phyloP scores from a whole-genome alignment of 1,139 yeast species.

The Pichia sp. region DNA sequence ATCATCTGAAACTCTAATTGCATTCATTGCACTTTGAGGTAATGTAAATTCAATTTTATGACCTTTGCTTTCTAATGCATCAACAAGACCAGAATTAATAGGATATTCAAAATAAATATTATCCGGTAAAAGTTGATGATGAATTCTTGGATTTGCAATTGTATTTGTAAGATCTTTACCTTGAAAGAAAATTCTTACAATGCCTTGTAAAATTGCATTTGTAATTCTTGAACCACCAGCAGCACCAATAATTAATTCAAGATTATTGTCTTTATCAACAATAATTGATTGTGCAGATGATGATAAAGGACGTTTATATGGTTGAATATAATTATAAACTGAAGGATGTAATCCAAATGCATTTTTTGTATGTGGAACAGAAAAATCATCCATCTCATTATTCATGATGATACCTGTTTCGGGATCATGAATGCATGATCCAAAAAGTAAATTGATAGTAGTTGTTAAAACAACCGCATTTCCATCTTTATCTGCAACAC shows the following conservation, averaged over 20 bases:
- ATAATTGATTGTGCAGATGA: conserved; percentile 76
- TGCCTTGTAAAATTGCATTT: conserved; percentile 79
- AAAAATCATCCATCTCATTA: conserved; percentile 93
- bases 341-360: conserved; percentile 81
- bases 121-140: conserved; percentile 85
- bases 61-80: conserved; percentile 26
- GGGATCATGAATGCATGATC: conserved; percentile 75
- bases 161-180: conserved; percentile 56
- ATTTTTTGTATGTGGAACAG: conserved; percentile 61
- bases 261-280: conserved; percentile 39
- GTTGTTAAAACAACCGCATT: conserved; percentile 86
- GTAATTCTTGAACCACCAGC: conserved; percentile 91
- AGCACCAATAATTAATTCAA: conserved; percentile 76
- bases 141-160: conserved; percentile 73
- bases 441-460: conserved; percentile 81
- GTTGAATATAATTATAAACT: conserved; percentile 65
- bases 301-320: conserved; percentile 76
- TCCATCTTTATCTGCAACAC: conserved; percentile 57
- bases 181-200: conserved; percentile 57
- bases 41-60: conserved; percentile 29
- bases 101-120: conserved; percentile 52
- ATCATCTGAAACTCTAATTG: conserved; percentile 25
- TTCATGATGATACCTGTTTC: conserved; percentile 77
- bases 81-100: conserved; percentile 16
- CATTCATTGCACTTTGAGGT: conserved; percentile 39